These are phyloP conservation scores for Boeremia lycopersici DNA, from an alignment of 2,329 filamentous ascomycete genomes.

Conservation along the genomic window DNA sequence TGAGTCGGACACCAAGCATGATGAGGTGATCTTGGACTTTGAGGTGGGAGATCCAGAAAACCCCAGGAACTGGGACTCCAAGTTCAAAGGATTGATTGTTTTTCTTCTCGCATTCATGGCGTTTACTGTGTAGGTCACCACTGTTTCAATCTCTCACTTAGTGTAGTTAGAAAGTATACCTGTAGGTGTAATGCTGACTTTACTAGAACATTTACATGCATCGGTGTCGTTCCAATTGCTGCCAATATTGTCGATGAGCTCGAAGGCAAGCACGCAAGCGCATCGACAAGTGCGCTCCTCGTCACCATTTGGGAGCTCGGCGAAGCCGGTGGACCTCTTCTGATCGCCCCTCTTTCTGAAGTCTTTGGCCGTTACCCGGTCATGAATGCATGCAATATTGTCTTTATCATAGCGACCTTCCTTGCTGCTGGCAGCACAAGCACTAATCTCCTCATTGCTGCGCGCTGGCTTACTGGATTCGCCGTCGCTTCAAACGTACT, in stretches of 20 bases:
- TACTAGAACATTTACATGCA: conserved; percentile 46
- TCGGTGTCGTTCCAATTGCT: conserved; percentile 45
- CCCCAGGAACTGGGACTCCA: conserved; percentile 38
- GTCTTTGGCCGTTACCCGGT: conserved; percentile 42
- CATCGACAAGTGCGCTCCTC: conserved; percentile 37
- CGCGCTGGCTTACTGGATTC: conserved; percentile 52
- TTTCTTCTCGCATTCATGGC: conserved; percentile 42
- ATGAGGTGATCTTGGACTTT: conserved; percentile 36
- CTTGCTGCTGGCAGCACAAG: conserved; percentile 49
- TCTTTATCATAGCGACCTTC: conserved; percentile 53
- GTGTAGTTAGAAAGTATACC: not conserved
- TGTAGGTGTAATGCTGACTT: conserved; percentile 14
- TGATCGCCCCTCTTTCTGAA: conserved; percentile 45
- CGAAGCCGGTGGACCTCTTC: conserved; percentile 43
- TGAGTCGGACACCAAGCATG: conserved; percentile 23
- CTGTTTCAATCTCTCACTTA: not conserved
- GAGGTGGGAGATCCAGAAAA: conserved; percentile 38
- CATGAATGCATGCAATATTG: conserved; percentile 47
- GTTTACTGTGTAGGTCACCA: conserved; percentile 41
- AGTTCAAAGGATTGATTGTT: conserved; percentile 43
- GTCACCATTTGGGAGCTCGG: conserved; percentile 47
- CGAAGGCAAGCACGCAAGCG: conserved; percentile 28
- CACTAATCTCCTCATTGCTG: conserved; percentile 49
- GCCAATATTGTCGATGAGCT: conserved; percentile 41
- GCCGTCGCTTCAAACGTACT: conserved; percentile 60